Base-by-base conservation (phyloP, 805 yeast species). In the Yamadazyma scolyti region DNA sequence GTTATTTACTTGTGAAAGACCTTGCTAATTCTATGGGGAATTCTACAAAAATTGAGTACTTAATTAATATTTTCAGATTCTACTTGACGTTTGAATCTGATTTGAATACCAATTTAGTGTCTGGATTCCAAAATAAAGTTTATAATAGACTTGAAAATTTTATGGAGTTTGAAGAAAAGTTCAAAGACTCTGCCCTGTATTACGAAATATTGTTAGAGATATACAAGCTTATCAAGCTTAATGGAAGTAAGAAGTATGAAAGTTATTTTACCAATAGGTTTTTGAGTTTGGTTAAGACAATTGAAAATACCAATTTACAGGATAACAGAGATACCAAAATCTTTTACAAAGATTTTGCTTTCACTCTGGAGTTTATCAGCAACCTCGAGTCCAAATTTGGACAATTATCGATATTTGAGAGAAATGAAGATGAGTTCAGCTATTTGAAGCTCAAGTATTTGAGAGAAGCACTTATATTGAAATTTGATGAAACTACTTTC, bases 131-230 rank as follows among this genome's bases (percentile, higher is more conserved):
- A 21, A 66, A 69, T 15, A 66, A 70, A 13, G 69, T 82, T 0
- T 84, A 71, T 52, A 77, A 79, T 37, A 88, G 87, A 49, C 47
- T 87, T 11, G 65, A 69, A 17, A 81, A 87, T 1, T 75, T 87
- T 53, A 46, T 82, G 12, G 76, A 76, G 13, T 77, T 89, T 41
- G 75, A 75, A 10, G 47, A 53, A 9, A 64, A 77, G 29, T 43
- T 86, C 26, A 45, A 55, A 2, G 53, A 63, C 29, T 84, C 95
- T 1, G 39, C 70, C 19, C 58, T 61, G 56, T 28, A 44, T 61
- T 20, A 37, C 66, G 20, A 61, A 59, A 41, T 44, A 47, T 24
- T 42, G 53, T 7, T 54, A 70, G 34, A 42, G 65, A 16, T 40
- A 47, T 8, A 30, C 27, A 30, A 31, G 15, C 27, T 26, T 11